phyloP scores from a whole-genome alignment of 768 basidiomycete species.

The Hydnomerulius pinastri region DNA sequence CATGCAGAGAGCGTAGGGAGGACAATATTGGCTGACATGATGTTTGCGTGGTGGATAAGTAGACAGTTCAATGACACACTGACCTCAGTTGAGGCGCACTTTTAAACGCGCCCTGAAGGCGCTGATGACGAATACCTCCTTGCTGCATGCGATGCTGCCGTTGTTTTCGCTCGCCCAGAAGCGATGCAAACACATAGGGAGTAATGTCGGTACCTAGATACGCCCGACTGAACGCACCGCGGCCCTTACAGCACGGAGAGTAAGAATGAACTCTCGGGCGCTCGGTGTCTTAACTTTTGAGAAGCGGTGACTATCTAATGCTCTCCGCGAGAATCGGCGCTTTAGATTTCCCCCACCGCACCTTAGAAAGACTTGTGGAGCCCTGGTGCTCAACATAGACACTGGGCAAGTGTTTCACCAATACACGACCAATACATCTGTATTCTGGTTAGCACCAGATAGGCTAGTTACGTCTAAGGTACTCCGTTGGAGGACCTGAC shows the following conservation, averaged over 20 bases:
- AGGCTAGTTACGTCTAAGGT: no score
- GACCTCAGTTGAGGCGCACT: not conserved
- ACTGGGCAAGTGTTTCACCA: no score
- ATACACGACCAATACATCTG: no score
- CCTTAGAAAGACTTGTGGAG: no score
- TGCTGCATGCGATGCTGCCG: not conserved
- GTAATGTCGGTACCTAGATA: not conserved
- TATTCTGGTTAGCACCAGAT: no score
- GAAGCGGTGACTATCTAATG: no score
- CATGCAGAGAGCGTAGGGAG: constrained; percentile 45
- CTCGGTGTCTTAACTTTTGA: constrained; percentile 10
- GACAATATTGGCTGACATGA: constrained; percentile 33
- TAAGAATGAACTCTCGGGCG: not conserved
- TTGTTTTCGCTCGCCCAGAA: not conserved
- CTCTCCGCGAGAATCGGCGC: no score
- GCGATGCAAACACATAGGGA: not conserved
- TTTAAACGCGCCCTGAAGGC: constrained; percentile 12
- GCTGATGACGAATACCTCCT: not conserved
- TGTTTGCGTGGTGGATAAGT: not conserved
- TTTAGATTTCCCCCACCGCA: no score
- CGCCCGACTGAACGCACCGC: not conserved
- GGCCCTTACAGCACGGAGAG: not conserved
- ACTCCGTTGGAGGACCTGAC: no score
- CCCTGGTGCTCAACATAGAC: no score
- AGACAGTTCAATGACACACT: not conserved